Base-by-base conservation (phyloP, 2,329 filamentous ascomycete species). In the Paracoccidioides lutzii region DNA sequence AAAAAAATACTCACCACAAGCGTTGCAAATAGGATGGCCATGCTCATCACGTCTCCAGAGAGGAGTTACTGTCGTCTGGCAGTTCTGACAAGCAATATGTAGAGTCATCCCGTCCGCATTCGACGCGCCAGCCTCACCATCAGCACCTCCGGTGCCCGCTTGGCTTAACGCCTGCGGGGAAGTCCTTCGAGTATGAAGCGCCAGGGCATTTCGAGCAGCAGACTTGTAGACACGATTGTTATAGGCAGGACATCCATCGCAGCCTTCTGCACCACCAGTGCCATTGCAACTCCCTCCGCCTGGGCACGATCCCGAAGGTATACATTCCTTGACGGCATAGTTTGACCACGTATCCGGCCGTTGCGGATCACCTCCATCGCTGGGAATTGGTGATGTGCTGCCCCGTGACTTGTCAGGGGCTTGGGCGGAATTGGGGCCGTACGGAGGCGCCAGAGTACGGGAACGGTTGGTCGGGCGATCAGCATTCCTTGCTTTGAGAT, bases 11-110 rank as follows among this genome's bases (percentile, higher is more conserved):
- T 68, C 79, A 95, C 90, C 93, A 75, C 93, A 98, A 53, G 93
- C 93, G 71, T 98, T 98, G 75, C 93, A 98, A 60, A 98, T 98
- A 4, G 91, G 95, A 72, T 96, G 90, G 1, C 93, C 93, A 63
- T 85, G 84, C 70, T 95, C 91, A 67, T 97, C 93, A 64, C 93
- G 81, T 66, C 93, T 81, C 93, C 93, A 98, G 12, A 98, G 77
- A 12, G 93, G 93, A 44, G 93, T 98, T 55, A 97, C 91, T 0
- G 93, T 97, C 10, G 93, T 98, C 35, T 85, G 88, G 69, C 93
- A 98, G 66, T 98, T 98, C 68, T 97, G 90, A 63, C 93, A 98
- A 10, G 93, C 90, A 61, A 95, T 90, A 28, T 95, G 82, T 30
- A 88, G 81, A 22, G 66, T 67, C 51, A 62, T 66, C 30, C 62